Evolutionary conservation across 345 rosid species (phyloP), one percentile per base, ranked within the genome.

Genomic region (Boechera divaricarpa): DNA sequence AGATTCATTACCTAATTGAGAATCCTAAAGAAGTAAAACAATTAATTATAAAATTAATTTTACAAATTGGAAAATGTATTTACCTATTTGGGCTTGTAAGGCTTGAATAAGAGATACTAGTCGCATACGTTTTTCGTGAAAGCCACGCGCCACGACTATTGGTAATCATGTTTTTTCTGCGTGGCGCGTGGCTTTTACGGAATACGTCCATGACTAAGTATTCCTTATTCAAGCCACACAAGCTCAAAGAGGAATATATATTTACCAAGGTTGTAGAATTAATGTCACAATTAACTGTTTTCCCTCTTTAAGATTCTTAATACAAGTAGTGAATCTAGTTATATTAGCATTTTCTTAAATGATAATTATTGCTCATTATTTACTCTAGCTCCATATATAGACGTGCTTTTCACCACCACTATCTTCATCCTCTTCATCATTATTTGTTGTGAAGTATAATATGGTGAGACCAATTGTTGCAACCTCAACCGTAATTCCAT

Each of bases 21-120:
- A 65, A 47, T 62, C 35, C 56, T 13, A 65, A 65, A 7, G 54
- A 65, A 15, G 4, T 3, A 65, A 65, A 13, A 15, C 28, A 42
- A 8, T 4, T 7, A 26, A 5, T 11, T 41, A 10, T 44, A 2
- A 15, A 44, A 39, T 15, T 61, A 63, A 6, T 6, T 53, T 10
- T 26, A 29, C 58, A 55, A 12, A 0, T 29, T 29, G 16, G 9
- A 6, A 29, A 5, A 56, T 13, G 11, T 13, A 31, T 28, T 21
- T 28, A 11, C 59, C n/a, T 11, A 11, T 54, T 54, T 11, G 4
- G 1, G 47, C 11, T 41, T 2, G 10, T 39, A 33, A 65, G 53
- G 24, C 15, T 47, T 64, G 52, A 26, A 26, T 44, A 63, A 24
- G 7, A 5, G 26, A 5, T 6, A 56, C 21, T 3, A 56, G 18